Evolutionary conservation across 768 basidiomycete species (phyloP).

Genomic region (Lactifluus hygrophoroides): DNA sequence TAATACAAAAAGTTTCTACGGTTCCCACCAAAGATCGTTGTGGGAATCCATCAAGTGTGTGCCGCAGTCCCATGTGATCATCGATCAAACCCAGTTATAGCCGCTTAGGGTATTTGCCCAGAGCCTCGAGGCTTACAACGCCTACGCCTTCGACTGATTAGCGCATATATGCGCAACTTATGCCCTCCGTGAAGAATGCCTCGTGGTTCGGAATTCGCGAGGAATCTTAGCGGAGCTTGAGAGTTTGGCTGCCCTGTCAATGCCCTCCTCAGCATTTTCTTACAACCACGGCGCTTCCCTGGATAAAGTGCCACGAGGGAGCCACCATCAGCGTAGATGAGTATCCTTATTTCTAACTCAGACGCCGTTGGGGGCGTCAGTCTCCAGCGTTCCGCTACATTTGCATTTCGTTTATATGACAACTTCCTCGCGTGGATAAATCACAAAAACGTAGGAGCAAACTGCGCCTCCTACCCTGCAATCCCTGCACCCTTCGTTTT

Average conservation of each 20-base stretch:
- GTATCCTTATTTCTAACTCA: neutral
- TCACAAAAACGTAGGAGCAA: neutral
- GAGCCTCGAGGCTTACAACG: neutral
- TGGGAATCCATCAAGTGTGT: neutral
- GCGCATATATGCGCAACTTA: neutral
- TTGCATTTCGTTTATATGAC: neutral
- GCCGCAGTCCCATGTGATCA: neutral
- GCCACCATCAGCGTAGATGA: neutral
- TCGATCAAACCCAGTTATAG: neutral
- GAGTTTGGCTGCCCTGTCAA: neutral
- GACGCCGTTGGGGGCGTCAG: neutral
- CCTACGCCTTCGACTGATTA: neutral
- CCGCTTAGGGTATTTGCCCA: neutral
- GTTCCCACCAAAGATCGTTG: no score
- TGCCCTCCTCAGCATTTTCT: slow-evolving; percentile 1
- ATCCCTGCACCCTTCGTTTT: neutral
- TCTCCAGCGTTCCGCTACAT: neutral
- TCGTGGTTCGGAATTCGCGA: neutral
- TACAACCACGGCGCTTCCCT: neutral
- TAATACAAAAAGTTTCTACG: no score
- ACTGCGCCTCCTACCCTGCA: neutral
- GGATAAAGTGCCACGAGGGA: neutral
- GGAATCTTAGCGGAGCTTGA: neutral
- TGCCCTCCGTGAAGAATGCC: neutral
- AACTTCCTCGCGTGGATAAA: neutral